Base-by-base conservation (phyloP, 2,329 filamentous ascomycete species). In the Curvularia lunata region DNA sequence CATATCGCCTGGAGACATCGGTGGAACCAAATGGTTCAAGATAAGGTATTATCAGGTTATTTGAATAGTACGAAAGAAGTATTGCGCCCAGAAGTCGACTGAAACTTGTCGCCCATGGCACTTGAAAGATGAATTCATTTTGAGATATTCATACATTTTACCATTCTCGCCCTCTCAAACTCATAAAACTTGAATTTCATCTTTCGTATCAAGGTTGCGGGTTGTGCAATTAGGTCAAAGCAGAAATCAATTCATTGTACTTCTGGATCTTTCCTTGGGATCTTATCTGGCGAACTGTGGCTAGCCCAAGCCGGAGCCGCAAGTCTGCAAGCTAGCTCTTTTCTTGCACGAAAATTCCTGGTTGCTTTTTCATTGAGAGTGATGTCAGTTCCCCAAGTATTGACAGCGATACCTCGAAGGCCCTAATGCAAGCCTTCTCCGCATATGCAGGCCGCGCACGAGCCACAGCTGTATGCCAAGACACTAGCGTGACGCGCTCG, bases 381-480 rank as follows among this genome's bases (percentile, higher is more conserved):
- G n/a, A 12, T 32, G 28, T n/a, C 13, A 21, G 7, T 28, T 19
- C 28, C 43, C 30, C 4, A 28, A 32, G 18, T 32, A 16, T 30
- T 9, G 27, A 46, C 18, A 4, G 30, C 27, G 19, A 47, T 13
- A 27, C 9, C 28, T 28, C 16, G 34, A 30, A 27, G 28, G 18
- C 28, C 43, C 43, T 58, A 55, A 56, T 46, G 52, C 52, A 59
- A 45, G 47, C 42, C 52, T 34, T 51, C 52, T 47, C 54, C 52
- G 30, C 59, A 56, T 42, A 50, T 30, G 52, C 45, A 54, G n/a
- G 51, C 54, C 25, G 48, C 52, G 52, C 46, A 48, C 34, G 46
- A 41, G 45, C 49, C 48, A 55, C 18, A 32, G 18, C 54, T 56
- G 50, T 30, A 52, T 37, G 56, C 59, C 59, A 60, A 62, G 59